Base-by-base conservation (phyloP, 352 stramenopile genomes). In the Discostella stelligera region DNA sequence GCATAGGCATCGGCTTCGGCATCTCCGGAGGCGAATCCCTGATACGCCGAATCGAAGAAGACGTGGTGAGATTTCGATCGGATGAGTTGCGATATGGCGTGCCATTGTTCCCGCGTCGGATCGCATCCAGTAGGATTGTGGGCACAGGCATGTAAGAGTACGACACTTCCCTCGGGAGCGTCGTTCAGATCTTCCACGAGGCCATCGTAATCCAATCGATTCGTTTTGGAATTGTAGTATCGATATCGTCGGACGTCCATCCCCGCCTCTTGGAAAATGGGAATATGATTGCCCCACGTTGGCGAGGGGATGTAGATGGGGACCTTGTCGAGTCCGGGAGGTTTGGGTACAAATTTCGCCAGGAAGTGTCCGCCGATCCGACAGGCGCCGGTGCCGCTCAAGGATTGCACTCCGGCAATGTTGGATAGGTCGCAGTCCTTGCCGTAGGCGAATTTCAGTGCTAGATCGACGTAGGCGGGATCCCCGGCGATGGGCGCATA, bases 11-110 rank as follows among this genome's bases (percentile, higher is more conserved):
- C 83, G 1, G 95, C 96, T 89, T 91, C 80, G 23, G 82, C 83
- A 77, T 91, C 81, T 56, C 83, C 82, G 10, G 83, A 89, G 10
- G 85, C 83, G 73, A 90, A 87, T 11, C 80, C 96, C 67, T 97
- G 94, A 91, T 99, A 99, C 1, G 97, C 97, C 72, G 94, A 98
- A 88, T 99, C 97, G 83, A 99, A 99, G 90, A 99, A 98, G 21
- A 95, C 88, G 37, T 97, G 84, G 85, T 98, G 96, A 59, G 95
- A 90, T 87, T 98, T 98, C 53, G 84, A 85, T 85, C 97, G 97
- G 74, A 99, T 94, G 27, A 97, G 74, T 14, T 95, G 80, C 10
- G 95, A 94, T 58, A 99, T 96, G 81, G 97, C 71, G 61, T 94
- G 86, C 97, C 97, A 99, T 90, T 99, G 95, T 48, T 98, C 92